Base-by-base conservation (phyloP, 164 flowering plant genomes). In the Annona cherimola region DNA sequence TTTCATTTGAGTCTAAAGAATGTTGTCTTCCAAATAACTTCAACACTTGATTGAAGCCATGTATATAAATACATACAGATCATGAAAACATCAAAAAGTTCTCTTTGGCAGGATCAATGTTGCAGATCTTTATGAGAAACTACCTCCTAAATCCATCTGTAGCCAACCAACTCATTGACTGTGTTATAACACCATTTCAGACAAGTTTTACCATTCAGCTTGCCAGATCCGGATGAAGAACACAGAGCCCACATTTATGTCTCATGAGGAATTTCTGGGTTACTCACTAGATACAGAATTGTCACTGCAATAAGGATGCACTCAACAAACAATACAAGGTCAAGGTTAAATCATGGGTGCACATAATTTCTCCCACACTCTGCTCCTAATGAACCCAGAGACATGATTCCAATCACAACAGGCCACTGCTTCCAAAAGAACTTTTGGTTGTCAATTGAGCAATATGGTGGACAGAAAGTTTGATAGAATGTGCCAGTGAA, bases 401-500 rank as follows among this genome's bases (percentile, higher is more conserved):
- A 43, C 60, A 9, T 18, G 54, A 42, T 0, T n/a, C 69, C 12
- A 18, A 60, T 79, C 75, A 80, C 1, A 61, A 77, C 39, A 70
- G 72, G 39, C 81, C 72, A 61, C 71, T 70, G 73, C 80, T 80
- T 45, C 81, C 79, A 2, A 76, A 78, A 54, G 83, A 84, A 69
- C 77, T 81, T 63, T 83, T 80, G 4, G 42, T 46, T 19, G 61
- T 75, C 55, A 69, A 74, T 42, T 73, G 80, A 70, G 88, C 70
- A 73, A 69, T 59, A 20, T 74, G 79, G 67, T 71, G 77, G 62
- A 91, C 67, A 0, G 79, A 72, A 50, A 94, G 84, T 71, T 82
- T 85, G 59, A 94, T 85, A 41, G 88, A 84, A 71, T 69, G 78
- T 72, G 75, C 75, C 16, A 64, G 55, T n/a, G 83, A 75, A n/a